phyloP scores from a whole-genome alignment of 108 stramenopile species.

The Nitzschia sp. region DNA sequence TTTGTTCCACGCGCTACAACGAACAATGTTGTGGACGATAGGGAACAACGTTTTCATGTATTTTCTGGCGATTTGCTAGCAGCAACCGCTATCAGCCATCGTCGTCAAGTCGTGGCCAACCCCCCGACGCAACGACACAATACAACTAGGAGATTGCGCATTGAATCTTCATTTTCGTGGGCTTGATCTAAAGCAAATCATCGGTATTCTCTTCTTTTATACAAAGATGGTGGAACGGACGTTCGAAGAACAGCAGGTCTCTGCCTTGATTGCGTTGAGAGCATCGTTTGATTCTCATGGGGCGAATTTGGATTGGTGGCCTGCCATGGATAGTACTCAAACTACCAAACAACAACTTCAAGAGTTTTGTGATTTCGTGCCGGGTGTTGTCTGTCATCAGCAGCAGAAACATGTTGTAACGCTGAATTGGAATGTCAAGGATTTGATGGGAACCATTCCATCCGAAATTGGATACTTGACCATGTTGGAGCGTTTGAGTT shows the following conservation, averaged over 20 bases:
- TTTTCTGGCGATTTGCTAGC: too few species aligned
- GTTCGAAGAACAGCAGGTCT: not conserved
- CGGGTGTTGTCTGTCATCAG: not conserved
- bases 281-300: not conserved
- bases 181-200: too few species aligned
- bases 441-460: constrained; percentile 13
- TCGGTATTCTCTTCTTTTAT: too few species aligned
- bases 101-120: too few species aligned
- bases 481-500: not conserved
- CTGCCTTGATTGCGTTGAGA: not conserved
- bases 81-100: too few species aligned
- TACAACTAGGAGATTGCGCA: too few species aligned
- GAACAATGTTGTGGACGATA: too few species aligned
- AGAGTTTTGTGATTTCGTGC: not conserved
- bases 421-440: not conserved
- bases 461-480: constrained; percentile 14
- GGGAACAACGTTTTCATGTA: too few species aligned
- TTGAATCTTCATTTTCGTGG: too few species aligned
- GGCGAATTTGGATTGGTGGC: not conserved
- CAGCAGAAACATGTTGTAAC: not conserved
- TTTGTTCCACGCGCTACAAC: too few species aligned
- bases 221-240: too few species aligned
- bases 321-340: not conserved
- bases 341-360: not conserved
- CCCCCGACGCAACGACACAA: too few species aligned